Evolutionary conservation across 2,329 filamentous ascomycete genomes (phyloP), one percentile per base, ranked within the genome.

Genomic region (Lomentospora prolificans): DNA sequence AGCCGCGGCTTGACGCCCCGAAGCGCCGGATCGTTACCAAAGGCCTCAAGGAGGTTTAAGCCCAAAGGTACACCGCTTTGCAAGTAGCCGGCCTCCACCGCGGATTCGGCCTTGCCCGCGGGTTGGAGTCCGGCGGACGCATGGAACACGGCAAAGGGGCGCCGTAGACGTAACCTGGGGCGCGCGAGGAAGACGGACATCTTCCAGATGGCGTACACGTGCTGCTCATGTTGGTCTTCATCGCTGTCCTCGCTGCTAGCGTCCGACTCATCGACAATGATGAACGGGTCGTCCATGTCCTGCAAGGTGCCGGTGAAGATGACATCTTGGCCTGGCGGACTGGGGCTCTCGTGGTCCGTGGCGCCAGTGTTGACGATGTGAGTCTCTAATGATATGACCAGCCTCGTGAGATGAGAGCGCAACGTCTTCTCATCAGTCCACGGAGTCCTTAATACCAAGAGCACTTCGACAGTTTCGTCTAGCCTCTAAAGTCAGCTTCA

Each of bases 31-130:
- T 90, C 87, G 59, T 75, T 75, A 54, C 78, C 76, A 58, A 92
- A 87, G 3, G 88, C 79, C 64, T 88, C 85, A 12, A 94, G 79
- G n/a, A 92, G 74, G 66, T 92, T 94, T 59, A 89, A 75, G 1
- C 86, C 84, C 5, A 84, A 79, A 0, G 88, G 84, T 25, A 84
- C 70, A 57, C 83, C 81, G 64, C 85, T 89, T 33, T 81, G 79
- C 30, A 92, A 75, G 64, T 89, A 90, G 54, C 86, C 84, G 57
- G 80, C 75, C 8, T 70, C 67, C 36, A 48, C 55, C 17, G 41
- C 51, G 22, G 28, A 51, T n/a, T 28, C 30, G 31, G 48, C 50
- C 28, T 44, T 27, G n/a, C 57, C 57, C 12, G 72, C 67, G 2
- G 81, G 78, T 63, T 77, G 82, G 59, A 88, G 69, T 59, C 77